These are phyloP conservation scores for Cordyceps cateniannulata DNA, from an alignment of 2,329 filamentous ascomycete genomes.

Conservation along the genomic window DNA sequence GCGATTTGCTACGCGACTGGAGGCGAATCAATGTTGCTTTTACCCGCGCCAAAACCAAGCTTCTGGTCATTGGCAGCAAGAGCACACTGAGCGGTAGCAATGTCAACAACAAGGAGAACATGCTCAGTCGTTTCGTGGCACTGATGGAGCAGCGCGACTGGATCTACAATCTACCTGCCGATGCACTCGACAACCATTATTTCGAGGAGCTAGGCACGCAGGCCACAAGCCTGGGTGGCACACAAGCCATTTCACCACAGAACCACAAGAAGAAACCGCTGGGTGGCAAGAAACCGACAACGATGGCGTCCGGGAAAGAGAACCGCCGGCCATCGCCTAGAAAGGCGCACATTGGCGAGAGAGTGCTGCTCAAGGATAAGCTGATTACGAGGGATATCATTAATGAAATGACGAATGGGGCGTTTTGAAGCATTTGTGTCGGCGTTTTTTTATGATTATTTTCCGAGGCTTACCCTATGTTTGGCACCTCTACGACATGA, in stretches of 20 bases:
- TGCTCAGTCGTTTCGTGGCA: slow-evolving; percentile 68
- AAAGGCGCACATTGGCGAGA: slow-evolving; percentile 52
- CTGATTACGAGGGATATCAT: slow-evolving; percentile 70
- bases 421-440: slow-evolving; percentile 24
- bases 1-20: slow-evolving; percentile 87
- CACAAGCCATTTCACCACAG: slow-evolving; percentile 22
- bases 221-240: slow-evolving; percentile 22
- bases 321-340: slow-evolving; percentile 44
- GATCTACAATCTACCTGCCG: slow-evolving; percentile 64
- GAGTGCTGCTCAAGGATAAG: slow-evolving; percentile 57
- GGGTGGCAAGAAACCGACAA: slow-evolving; percentile 13
- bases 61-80: slow-evolving; percentile 79
- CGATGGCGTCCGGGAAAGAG: slow-evolving; percentile 32
- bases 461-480: not conserved
- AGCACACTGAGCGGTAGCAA: slow-evolving; percentile 61
- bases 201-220: slow-evolving; percentile 56
- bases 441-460: slow-evolving; percentile 2
- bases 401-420: slow-evolving; percentile 57
- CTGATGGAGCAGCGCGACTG: slow-evolving; percentile 75
- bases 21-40: slow-evolving; percentile 92
- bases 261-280: slow-evolving; percentile 19
- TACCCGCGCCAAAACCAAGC: slow-evolving; percentile 84
- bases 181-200: slow-evolving; percentile 59
- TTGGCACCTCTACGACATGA: too few relatives aligned
- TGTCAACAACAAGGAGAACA: slow-evolving; percentile 58